Evolutionary conservation across 1,284 basidiomycete genomes (phyloP).

Genomic region (Phenoliferia sp.): DNA sequence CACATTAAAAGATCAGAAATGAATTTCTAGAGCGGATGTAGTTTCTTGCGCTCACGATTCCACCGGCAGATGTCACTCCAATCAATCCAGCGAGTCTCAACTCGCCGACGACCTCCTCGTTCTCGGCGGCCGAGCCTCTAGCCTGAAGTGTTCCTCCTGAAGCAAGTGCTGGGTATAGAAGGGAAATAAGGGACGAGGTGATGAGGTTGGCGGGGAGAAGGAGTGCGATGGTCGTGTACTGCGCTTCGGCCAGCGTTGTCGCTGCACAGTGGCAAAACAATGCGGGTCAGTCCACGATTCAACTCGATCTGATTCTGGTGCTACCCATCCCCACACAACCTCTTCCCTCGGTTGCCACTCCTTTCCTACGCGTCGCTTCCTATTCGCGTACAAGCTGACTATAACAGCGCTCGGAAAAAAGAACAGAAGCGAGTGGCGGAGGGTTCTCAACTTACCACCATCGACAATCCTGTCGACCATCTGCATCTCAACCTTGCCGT

Average conservation of each 20-base stretch:
- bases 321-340: not conserved
- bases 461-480: conserved; percentile 32
- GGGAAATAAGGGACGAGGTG: conserved; percentile 19
- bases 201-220: conserved; percentile 25
- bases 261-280: conserved; percentile 10
- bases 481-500: conserved; percentile 27
- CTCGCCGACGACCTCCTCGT: conserved; percentile 21
- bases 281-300: not conserved
- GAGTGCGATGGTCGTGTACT: conserved; percentile 22
- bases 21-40: not conserved
- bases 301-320: not conserved
- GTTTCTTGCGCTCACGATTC: not conserved
- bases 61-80: conserved; percentile 7
- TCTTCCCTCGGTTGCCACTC: too few species aligned
- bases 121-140: conserved; percentile 16
- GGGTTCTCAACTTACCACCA: conserved; percentile 20
- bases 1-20: not conserved
- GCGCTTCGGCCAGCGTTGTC: conserved; percentile 6
- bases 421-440: not conserved
- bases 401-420: too few species aligned
- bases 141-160: conserved; percentile 21
- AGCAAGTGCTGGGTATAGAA: conserved; percentile 26
- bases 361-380: too few species aligned
- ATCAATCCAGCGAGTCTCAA: conserved; percentile 21
- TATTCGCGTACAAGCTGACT: too few species aligned